Evolutionary conservation across 73 alveolate species (phyloP).

Genomic region (Halteria grandinella): DNA sequence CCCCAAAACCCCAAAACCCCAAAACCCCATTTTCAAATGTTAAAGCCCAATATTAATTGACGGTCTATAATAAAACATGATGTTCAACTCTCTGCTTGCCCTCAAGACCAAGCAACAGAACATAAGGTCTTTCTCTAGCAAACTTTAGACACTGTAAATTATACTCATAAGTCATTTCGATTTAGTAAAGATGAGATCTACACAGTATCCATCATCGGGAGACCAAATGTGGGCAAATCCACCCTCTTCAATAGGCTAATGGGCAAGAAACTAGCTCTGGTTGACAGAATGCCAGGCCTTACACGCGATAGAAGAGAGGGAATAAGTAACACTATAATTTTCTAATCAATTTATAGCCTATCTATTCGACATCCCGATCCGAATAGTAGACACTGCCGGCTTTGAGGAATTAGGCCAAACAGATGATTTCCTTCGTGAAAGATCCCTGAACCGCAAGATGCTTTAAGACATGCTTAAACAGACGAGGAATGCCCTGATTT

Average conservation of each 20-base stretch:
- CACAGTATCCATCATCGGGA: conserved; percentile 76
- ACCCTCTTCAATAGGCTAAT: conserved; percentile 56
- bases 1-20: conserved; percentile 63
- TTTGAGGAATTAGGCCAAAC: conserved; percentile 75
- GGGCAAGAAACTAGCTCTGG: conserved; percentile 64
- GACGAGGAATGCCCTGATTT: conserved; percentile 76
- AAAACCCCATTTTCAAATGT: background rate
- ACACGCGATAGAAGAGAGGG: conserved; percentile 85
- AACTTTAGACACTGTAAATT: background rate
- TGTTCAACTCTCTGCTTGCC: no score
- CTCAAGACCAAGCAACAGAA: no score
- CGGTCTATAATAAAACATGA: no score
- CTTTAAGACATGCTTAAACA: conserved; percentile 62
- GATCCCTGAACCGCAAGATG: conserved; percentile 47
- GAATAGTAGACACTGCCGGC: conserved; percentile 94
- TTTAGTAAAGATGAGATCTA: conserved; percentile 42
- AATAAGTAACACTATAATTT: conserved; percentile 29
- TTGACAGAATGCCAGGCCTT: conserved; percentile 69
- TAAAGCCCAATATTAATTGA: no score
- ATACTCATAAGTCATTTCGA: no score
- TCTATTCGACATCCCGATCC: conserved; percentile 72
- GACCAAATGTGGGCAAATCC: conserved; percentile 83
- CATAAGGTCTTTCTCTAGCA: no score
- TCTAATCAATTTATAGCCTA: conserved; percentile 25
- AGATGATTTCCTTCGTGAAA: background rate